Evolutionary conservation across 2,329 filamentous ascomycete species (phyloP).

Genomic region (Gaeumannomyces tritici): DNA sequence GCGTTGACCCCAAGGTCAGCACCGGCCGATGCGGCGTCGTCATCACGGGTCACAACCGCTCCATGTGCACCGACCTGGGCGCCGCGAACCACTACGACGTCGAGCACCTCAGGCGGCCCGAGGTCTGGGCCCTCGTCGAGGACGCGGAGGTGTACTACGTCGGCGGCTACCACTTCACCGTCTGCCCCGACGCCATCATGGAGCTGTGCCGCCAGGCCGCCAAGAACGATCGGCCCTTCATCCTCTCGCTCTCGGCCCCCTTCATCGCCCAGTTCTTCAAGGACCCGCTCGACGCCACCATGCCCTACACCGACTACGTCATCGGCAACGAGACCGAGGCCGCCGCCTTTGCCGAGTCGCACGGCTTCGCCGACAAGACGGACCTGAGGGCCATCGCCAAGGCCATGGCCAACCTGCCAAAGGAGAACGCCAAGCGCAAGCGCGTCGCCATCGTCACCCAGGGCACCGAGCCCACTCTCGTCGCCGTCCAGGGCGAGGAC

Average conservation of each 20-base stretch:
- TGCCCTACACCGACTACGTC: constrained; percentile 90
- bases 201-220: constrained; percentile 87
- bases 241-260: constrained; percentile 85
- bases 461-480: constrained; percentile 81
- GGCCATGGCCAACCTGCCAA: constrained; percentile 77
- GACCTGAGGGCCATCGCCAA: constrained; percentile 80
- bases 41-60: constrained; percentile 94
- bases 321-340: constrained; percentile 98
- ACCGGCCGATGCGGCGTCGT: constrained; percentile 94
- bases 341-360: constrained; percentile 73
- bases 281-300: constrained; percentile 75
- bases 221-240: constrained; percentile 85
- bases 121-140: constrained; percentile 89
- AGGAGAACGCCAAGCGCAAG: constrained; percentile 79
- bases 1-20: constrained; percentile 71
- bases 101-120: constrained; percentile 81
- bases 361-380: constrained; percentile 51
- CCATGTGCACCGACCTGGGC: constrained; percentile 87
- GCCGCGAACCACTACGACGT: constrained; percentile 96
- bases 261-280: constrained; percentile 99
- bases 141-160: constrained; percentile 84
- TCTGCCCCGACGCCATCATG: constrained; percentile 83
- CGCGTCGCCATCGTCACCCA: constrained; percentile 89
- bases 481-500: constrained; percentile 64
- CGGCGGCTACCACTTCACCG: constrained; percentile 95